Base-by-base conservation (phyloP, 2,329 filamentous ascomycete genomes). In the Xylariales sp. region DNA sequence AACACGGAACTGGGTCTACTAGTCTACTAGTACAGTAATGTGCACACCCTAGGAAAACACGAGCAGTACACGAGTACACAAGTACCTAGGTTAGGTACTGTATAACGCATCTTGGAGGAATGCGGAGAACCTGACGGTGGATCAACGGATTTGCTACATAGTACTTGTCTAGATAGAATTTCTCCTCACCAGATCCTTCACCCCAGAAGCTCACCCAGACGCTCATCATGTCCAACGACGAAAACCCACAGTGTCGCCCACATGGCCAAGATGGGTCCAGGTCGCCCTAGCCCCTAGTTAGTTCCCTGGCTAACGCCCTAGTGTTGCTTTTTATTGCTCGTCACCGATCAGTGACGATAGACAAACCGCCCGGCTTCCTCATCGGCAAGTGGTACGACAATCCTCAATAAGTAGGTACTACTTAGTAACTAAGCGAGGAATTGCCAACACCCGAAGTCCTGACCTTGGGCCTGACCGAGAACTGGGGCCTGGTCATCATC, bases 81-180 rank as follows among this genome's bases (percentile, higher is more conserved):
- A 36, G 23, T 23, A 23, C 23, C 23, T 23, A 23, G 23, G 23
- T 23, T 28, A 8, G 7, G 23, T 28, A 30, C 28, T 50, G 23
- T 28, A 50, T 28, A 50, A 23, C 48, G 5, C 14, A 32, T 53
- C 52, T 28, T 64, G 65, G 62, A 45, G 50, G 53, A 62, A 62
- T 68, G 65, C 65, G 65, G 65, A 65, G 65, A 68, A 64, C 14
- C 14, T 6, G 34, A 12, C 48, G 14, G 8, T 58, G 9, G 45
- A 18, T 18, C 5, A 12, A 6, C 10, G n/a, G 4, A 52, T 41
- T 36, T 52, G 16, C 32, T 23, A 39, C 23, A 23, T 23, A 23
- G 23, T 23, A 23, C 23, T 23, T 23, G 23, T 23, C 23, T 23
- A 23, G 23, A 23, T 23, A 23, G 23, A 23, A 23, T 54, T 54